phyloP scores from a whole-genome alignment of 768 basidiomycete genomes.

The Lentinus brumalis region DNA sequence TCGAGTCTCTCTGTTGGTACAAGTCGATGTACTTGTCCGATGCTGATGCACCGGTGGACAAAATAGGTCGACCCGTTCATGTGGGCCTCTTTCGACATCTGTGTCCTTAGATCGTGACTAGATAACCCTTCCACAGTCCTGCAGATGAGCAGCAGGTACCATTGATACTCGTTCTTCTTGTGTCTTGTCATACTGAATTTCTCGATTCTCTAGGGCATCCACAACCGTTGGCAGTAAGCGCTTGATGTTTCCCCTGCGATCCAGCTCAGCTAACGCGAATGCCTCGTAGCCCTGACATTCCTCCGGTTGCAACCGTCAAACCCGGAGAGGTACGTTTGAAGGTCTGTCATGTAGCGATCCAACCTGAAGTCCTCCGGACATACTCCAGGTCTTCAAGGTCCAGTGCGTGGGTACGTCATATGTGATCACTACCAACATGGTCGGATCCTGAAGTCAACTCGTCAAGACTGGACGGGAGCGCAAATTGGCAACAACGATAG shows the following conservation, averaged over 20 bases:
- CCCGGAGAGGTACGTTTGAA: slow-evolving; percentile 51
- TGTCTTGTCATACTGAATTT: neutral
- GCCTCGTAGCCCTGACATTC: slow-evolving; percentile 58
- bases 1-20: slow-evolving; percentile 23
- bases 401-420: slow-evolving; percentile 62
- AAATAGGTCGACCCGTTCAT: slow-evolving; percentile 69
- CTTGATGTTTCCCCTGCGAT: neutral
- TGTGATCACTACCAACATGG: neutral
- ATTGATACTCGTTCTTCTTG: slow-evolving; percentile 8
- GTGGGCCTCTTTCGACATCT: slow-evolving; percentile 38
- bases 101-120: neutral
- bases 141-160: slow-evolving; percentile 59
- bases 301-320: slow-evolving; percentile 60
- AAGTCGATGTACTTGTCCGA: neutral
- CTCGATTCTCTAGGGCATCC: slow-evolving; percentile 48
- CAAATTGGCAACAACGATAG: slow-evolving; percentile 79
- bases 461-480: slow-evolving; percentile 73
- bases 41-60: neutral
- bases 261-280: neutral
- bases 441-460: neutral
- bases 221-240: slow-evolving; percentile 76
- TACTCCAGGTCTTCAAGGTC: slow-evolving; percentile 61
- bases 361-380: slow-evolving; percentile 5
- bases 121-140: slow-evolving; percentile 34
- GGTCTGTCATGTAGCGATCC: neutral